phyloP scores from a whole-genome alignment of 495 filamentous ascomycete species.

The Talaromyces trachyspermus region DNA sequence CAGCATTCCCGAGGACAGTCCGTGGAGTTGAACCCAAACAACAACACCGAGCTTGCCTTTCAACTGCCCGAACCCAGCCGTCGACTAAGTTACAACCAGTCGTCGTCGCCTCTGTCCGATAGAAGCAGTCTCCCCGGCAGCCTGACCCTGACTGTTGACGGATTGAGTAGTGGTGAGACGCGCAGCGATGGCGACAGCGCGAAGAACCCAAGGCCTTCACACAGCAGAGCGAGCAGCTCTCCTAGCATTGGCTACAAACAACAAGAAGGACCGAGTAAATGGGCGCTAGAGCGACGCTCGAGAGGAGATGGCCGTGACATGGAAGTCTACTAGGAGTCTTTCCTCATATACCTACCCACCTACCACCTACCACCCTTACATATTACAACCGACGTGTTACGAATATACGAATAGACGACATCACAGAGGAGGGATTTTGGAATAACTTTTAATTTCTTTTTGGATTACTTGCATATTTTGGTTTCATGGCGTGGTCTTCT shows the following conservation, averaged over 20 bases:
- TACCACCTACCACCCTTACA: too few relatives aligned
- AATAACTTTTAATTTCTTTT: slow-evolving; percentile 11
- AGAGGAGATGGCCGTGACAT: slow-evolving; percentile 46
- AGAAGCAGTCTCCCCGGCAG: slow-evolving; percentile 7
- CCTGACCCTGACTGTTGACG: slow-evolving; percentile 15
- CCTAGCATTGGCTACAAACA: slow-evolving; percentile 51
- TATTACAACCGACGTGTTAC: too few relatives aligned
- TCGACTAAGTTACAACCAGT: too few relatives aligned
- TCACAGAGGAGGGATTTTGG: too few relatives aligned
- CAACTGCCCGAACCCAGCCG: slow-evolving; percentile 11
- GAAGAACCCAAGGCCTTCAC: slow-evolving; percentile 8
- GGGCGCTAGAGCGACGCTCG: slow-evolving; percentile 50
- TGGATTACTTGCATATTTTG: neutral
- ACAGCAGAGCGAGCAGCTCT: slow-evolving; percentile 29
- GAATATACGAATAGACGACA: too few relatives aligned
- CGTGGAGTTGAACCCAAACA: slow-evolving; percentile 13
- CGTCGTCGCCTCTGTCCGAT: slow-evolving; percentile 23
- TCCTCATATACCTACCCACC: too few relatives aligned
- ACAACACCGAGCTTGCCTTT: slow-evolving; percentile 10
- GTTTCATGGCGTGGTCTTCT: neutral
- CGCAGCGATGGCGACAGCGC: neutral
- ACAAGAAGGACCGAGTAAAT: slow-evolving; percentile 40
- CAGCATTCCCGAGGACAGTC: slow-evolving; percentile 29
- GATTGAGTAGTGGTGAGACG: neutral
- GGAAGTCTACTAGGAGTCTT: slow-evolving; percentile 34